Evolutionary conservation across 345 rosid species (phyloP).

Genomic region (Eucalyptus curtisii): DNA sequence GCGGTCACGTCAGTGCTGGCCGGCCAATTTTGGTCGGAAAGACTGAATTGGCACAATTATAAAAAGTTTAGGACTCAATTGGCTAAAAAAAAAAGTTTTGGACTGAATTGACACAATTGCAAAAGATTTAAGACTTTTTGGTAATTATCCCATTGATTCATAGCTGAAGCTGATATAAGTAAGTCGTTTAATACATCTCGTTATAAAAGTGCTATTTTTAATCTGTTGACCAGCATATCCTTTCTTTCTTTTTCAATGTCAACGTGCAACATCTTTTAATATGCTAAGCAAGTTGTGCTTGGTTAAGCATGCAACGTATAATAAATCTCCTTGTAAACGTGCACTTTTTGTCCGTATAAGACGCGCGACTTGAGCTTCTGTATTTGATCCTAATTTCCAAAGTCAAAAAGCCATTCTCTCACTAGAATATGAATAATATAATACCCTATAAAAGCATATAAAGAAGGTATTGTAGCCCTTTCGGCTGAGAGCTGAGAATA

Average conservation of each 20-base stretch:
- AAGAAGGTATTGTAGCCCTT: too few species aligned
- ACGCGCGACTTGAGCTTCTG: not conserved
- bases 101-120: rapidly evolving
- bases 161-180: not conserved
- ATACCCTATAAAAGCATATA: too few species aligned
- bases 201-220: not conserved
- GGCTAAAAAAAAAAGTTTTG: too few species aligned
- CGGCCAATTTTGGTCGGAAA: too few species aligned
- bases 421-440: too few species aligned
- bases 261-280: not conserved
- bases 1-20: rapidly evolving
- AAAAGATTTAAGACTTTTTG: too few species aligned
- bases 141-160: too few species aligned
- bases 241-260: not conserved
- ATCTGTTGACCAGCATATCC: not conserved
- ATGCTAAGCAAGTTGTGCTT: not conserved
- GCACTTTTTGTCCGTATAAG: not conserved
- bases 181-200: not conserved
- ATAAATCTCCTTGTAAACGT: not conserved
- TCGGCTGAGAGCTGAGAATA: too few species aligned
- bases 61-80: too few species aligned
- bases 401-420: not conserved
- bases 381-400: not conserved
- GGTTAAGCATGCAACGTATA: not conserved
- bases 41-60: too few species aligned